Percentiles rank a stretch among this genome's conserved stretches.
These are phyloP conservation scores for Erodium texanum DNA, from an alignment of 441 rosid genomes.

Conservation along the genomic window DNA sequence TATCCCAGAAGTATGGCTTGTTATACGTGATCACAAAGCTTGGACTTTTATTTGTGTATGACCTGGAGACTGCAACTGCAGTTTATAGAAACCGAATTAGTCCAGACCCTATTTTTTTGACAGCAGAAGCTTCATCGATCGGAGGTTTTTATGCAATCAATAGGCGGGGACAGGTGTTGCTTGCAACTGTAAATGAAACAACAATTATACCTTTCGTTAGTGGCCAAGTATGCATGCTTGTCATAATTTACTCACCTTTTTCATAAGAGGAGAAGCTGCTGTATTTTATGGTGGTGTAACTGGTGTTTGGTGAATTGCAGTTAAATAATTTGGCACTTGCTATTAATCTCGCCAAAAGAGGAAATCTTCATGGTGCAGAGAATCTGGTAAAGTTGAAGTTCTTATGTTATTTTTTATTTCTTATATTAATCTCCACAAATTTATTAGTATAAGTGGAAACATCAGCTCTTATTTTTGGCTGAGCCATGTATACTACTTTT, in stretches of 20 bases:
- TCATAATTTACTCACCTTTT: no score
- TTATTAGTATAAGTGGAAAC: not conserved
- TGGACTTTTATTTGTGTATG: slow-evolving; percentile 93
- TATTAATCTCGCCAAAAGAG: slow-evolving; percentile 93
- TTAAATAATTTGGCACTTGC: slow-evolving; percentile 94
- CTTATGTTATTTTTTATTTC: not conserved
- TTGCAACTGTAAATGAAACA: slow-evolving; percentile 91
- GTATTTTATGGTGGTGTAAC: not conserved
- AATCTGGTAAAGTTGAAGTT: slow-evolving; percentile 51
- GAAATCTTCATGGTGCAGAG: slow-evolving; percentile 98
- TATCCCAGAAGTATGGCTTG: slow-evolving; percentile 87
- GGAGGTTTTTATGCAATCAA: slow-evolving; percentile 97
- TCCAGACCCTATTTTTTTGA: slow-evolving; percentile 97
- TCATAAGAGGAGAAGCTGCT: no score
- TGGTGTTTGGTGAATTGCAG: slow-evolving; percentile 42
- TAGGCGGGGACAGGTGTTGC: slow-evolving; percentile 92
- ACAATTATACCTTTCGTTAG: slow-evolving; percentile 92
- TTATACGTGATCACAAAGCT: slow-evolving; percentile 93
- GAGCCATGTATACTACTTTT: no score
- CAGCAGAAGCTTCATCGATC: slow-evolving; percentile 71
- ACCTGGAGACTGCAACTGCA: slow-evolving; percentile 94
- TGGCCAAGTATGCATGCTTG: slow-evolving; percentile 92
- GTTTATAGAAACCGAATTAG: slow-evolving; percentile 95
- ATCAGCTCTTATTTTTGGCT: not conserved
- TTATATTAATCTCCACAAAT: not conserved